A percentile compares a stretch with the other conserved stretches of the same genome.
phyloP scores from a whole-genome alignment of 2,329 filamentous ascomycete species.

The Metarhizium guizhouense region DNA sequence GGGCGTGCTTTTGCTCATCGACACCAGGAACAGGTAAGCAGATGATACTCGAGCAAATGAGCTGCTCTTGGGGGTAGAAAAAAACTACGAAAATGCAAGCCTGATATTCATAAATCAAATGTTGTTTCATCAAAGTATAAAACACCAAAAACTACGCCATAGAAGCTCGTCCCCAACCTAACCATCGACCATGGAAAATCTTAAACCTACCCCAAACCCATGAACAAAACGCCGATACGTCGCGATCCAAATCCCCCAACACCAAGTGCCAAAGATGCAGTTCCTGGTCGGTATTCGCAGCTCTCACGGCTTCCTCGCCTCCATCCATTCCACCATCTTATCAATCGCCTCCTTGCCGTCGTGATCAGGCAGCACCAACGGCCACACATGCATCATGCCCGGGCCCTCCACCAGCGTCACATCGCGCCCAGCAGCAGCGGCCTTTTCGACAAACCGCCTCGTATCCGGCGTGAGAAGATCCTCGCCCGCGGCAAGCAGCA shows the following conservation, averaged over 20 bases:
- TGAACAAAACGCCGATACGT: background rate
- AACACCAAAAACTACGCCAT: too few relatives aligned
- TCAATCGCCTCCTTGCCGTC: conserved; percentile 18
- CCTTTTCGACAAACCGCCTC: conserved; percentile 18
- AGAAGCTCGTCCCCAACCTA: too few relatives aligned
- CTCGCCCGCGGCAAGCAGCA: conserved; percentile 18
- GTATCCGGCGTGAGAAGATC: conserved; percentile 21
- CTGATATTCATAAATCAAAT: too few relatives aligned
- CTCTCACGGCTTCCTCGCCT: conserved; percentile 6
- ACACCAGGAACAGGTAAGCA: too few relatives aligned
- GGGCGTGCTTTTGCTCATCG: too few relatives aligned
- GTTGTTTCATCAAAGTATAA: too few relatives aligned
- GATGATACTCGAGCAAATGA: too few relatives aligned
- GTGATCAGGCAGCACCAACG: conserved; percentile 16
- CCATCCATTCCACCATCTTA: conserved; percentile 18
- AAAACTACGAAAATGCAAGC: too few relatives aligned
- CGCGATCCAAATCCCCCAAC: background rate
- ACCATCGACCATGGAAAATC: too few relatives aligned
- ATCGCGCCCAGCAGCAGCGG: conserved; percentile 14
- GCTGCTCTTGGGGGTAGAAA: too few relatives aligned
- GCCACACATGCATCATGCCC: conserved; percentile 25
- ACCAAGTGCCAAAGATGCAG: too few relatives aligned
- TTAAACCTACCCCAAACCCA: too few relatives aligned
- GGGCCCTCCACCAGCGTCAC: conserved; percentile 19
- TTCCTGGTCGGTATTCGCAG: background rate